Percentiles rank a stretch among this genome's conserved stretches.
phyloP scores from a whole-genome alignment of 2,329 filamentous ascomycete species.

The Aschersonia sp. region DNA sequence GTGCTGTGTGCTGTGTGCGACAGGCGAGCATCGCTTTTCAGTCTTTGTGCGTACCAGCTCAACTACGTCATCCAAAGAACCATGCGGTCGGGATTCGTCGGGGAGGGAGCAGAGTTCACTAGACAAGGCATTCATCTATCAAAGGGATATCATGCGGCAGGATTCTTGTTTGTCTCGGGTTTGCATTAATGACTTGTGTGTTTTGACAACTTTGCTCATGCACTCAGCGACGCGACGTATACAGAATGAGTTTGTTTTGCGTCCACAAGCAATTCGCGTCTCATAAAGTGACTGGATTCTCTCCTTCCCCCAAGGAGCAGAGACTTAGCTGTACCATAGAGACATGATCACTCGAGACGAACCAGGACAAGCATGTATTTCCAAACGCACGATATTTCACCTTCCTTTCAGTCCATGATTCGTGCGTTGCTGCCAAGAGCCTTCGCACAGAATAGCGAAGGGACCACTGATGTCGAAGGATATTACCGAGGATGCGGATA shows the following conservation, averaged over 20 bases:
- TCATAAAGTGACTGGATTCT: too few relatives aligned
- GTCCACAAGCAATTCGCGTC: background rate
- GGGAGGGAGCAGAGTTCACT: conserved; percentile 17
- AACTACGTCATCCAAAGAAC: background rate
- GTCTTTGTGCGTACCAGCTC: background rate
- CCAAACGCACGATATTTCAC: too few relatives aligned
- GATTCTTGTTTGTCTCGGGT: conserved; percentile 12
- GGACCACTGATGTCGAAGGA: too few relatives aligned
- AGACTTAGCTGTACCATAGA: too few relatives aligned
- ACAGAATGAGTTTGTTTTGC: background rate
- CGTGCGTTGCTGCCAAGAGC: too few relatives aligned
- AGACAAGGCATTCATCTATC: conserved; percentile 21
- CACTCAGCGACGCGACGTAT: background rate
- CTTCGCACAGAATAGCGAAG: too few relatives aligned
- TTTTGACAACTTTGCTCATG: conserved; percentile 6
- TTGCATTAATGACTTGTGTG: conserved; percentile 16
- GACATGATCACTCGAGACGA: too few relatives aligned
- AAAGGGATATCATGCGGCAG: conserved; percentile 22
- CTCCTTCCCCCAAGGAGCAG: too few relatives aligned
- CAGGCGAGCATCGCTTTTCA: background rate
- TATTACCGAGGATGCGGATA: too few relatives aligned
- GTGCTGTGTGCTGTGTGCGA: background rate
- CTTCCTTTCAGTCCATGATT: too few relatives aligned
- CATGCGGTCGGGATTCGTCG: background rate
- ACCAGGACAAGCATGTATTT: too few relatives aligned